Base-by-base conservation (phyloP, 176 grass and related monocot genomes). In the Puccinellia tenuiflora region DNA sequence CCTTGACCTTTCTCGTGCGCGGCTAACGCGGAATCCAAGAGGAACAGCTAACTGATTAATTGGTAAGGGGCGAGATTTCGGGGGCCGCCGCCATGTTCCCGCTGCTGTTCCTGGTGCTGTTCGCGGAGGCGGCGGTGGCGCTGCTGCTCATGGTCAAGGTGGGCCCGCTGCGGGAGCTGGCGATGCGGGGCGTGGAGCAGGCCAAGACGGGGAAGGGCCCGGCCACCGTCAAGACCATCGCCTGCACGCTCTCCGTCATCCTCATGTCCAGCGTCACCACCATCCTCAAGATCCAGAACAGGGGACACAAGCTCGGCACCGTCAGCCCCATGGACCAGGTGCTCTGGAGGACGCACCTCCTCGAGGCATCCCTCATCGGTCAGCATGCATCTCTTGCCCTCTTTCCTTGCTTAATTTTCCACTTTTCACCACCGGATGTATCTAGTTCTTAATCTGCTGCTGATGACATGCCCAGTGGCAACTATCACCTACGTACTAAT, bases 321-420 rank as follows among this genome's bases (percentile, higher is more conserved):
- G 77, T 95, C 42, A 93, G 90, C 50, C 96, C 96, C 51, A 98
- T 95, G 96, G 96, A 98, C 82, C 96, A 98, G 90, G 92, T 98
- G 87, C 87, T 98, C 43, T 98, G 96, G 96, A 64, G 92, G 75
- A 95, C 96, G 13, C 92, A 95, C 79, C 92, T 95, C 68, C 88
- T 98, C 67, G 96, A 98, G 86, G 88, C 96, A 11, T 98, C 92
- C 9, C 96, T 98, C 76, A 95, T 98, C 55, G 96, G 96, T 97
- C 79, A 72, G 82, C 80, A 45, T 28, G 47, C 52, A 15, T 50
- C 9, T 46, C 64, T 45, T 6, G 0, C 55, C 51, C 4, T 37
- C 67, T 66, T 68, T 47, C 68, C 9, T 9, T 8, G 13, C 15
- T 70, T n/a, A 3, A 26, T 6, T 14, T 14, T 72, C 17, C 17